These are phyloP conservation scores for Fistulinella staudtii DNA, from an alignment of 1,284 basidiomycete genomes.

Conservation along the genomic window DNA sequence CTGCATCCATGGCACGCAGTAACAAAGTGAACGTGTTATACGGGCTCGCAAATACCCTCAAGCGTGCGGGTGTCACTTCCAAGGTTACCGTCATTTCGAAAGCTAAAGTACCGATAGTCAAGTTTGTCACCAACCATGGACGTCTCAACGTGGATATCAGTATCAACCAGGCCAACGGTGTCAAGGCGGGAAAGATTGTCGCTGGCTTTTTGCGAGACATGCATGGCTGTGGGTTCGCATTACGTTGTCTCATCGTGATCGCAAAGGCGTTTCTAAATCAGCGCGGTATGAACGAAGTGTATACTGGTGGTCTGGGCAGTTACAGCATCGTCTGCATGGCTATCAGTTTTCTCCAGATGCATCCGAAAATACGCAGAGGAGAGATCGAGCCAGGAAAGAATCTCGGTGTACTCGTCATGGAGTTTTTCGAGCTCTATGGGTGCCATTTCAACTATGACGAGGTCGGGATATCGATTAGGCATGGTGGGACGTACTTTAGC, in stretches of 20 bases:
- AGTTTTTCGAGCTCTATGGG: slow-evolving; percentile 97
- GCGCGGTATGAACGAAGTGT: slow-evolving; percentile 95
- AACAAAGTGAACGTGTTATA: slow-evolving; percentile 58
- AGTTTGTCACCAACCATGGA: slow-evolving; percentile 80
- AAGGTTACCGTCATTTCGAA: slow-evolving; percentile 83
- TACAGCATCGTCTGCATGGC: slow-evolving; percentile 94
- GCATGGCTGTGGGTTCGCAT: slow-evolving; percentile 51
- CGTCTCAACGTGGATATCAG: slow-evolving; percentile 88
- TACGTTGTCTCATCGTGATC: slow-evolving; percentile 80
- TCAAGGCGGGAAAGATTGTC: slow-evolving; percentile 79
- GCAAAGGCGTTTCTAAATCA: slow-evolving; percentile 90
- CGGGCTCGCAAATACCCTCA: slow-evolving; percentile 61
- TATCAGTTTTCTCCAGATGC: slow-evolving; percentile 93
- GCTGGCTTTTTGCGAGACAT: slow-evolving; percentile 75
- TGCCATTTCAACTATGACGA: slow-evolving; percentile 88
- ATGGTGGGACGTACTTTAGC: slow-evolving; percentile 82
- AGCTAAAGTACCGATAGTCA: slow-evolving; percentile 92
- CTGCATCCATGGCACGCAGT: slow-evolving; percentile 59
- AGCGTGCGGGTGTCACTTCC: slow-evolving; percentile 55
- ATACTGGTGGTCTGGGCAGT: slow-evolving; percentile 90
- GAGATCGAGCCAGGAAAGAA: slow-evolving; percentile 88
- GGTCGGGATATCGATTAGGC: slow-evolving; percentile 85
- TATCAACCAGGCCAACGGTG: slow-evolving; percentile 84
- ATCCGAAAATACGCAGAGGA: slow-evolving; percentile 87
- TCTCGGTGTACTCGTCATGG: slow-evolving; percentile 88